These are phyloP conservation scores for Eutrema heterophyllum DNA, from an alignment of 345 rosid species.

Conservation along the genomic window DNA sequence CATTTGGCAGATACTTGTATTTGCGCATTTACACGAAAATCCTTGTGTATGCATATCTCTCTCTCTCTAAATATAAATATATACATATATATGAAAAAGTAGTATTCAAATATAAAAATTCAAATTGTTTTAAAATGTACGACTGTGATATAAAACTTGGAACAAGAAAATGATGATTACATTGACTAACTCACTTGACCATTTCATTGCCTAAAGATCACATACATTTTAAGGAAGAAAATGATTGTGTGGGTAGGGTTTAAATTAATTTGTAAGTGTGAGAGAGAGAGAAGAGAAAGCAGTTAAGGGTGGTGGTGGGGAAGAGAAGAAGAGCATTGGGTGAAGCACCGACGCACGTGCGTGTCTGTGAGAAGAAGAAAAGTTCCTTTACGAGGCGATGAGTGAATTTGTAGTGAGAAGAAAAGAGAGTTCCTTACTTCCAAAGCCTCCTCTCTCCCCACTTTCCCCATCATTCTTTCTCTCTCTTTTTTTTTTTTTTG, in stretches of 20 bases:
- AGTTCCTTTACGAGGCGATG: conserved; percentile 62
- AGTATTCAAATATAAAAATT: too few species aligned
- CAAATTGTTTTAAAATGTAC: too few species aligned
- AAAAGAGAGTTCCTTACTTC: conserved; percentile 30
- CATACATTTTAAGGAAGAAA: neutral
- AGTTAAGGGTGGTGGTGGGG: conserved; percentile 14
- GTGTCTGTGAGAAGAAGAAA: conserved; percentile 27
- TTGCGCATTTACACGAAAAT: neutral
- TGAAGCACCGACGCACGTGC: conserved; percentile 57
- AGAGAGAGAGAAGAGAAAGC: neutral
- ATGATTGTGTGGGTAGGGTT: neutral
- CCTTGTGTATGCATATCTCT: neutral
- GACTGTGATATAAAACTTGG: neutral
- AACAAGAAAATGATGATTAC: conserved; percentile 6
- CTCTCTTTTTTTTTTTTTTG: neutral
- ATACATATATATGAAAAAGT: too few species aligned
- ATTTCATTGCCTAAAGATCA: neutral
- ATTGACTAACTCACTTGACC: neutral
- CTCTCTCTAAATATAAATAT: too few species aligned
- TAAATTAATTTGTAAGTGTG: neutral
- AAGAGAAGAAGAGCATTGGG: conserved; percentile 47
- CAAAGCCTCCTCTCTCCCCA: conserved; percentile 31
- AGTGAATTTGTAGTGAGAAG: conserved; percentile 9
- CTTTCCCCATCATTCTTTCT: conserved; percentile 16
- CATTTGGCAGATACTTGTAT: conserved; percentile 31